phyloP scores from a whole-genome alignment of 345 rosid species.

The Microthlaspi erraticum region DNA sequence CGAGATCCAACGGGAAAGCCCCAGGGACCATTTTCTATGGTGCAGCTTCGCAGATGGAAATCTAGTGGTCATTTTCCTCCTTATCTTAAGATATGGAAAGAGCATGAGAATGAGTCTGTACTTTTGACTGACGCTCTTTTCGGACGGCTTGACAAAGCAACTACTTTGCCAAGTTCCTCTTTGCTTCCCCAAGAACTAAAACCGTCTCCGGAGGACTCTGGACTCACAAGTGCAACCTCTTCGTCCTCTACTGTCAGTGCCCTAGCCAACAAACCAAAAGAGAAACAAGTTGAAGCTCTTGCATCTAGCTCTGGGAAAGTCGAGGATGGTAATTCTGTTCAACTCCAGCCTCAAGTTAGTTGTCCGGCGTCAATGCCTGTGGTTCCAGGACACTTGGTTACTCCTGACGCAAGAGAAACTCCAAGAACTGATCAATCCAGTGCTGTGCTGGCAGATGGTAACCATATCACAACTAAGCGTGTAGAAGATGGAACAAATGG shows the following conservation, averaged over 20 bases:
- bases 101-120: slow-evolving; percentile 61
- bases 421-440: slow-evolving; percentile 45
- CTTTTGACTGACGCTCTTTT: slow-evolving; percentile 78
- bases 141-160: slow-evolving; percentile 49
- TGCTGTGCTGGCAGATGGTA: slow-evolving; percentile 49
- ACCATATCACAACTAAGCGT: slow-evolving; percentile 49
- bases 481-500: slow-evolving; percentile 52
- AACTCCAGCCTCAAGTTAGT: slow-evolving; percentile 49
- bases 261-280: slow-evolving; percentile 45
- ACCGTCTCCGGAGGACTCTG: slow-evolving; percentile 27
- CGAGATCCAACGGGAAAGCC: slow-evolving; percentile 77
- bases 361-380: slow-evolving; percentile 46
- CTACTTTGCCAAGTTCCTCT: slow-evolving; percentile 40
- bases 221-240: slow-evolving; percentile 43
- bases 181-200: slow-evolving; percentile 30
- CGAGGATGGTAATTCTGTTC: slow-evolving; percentile 42
- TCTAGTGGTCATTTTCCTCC: slow-evolving; percentile 71
- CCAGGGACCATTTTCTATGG: slow-evolving; percentile 90
- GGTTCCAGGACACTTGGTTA: slow-evolving; percentile 44
- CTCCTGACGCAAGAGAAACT: slow-evolving; percentile 42
- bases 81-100: slow-evolving; percentile 77
- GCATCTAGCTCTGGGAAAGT: slow-evolving; percentile 41
- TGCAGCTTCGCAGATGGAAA: slow-evolving; percentile 78
- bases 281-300: slow-evolving; percentile 43
- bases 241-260: slow-evolving; percentile 48